Conservation (phyloP, 2,329 filamentous ascomycete genomes). For the Knufia petricola region DNA sequence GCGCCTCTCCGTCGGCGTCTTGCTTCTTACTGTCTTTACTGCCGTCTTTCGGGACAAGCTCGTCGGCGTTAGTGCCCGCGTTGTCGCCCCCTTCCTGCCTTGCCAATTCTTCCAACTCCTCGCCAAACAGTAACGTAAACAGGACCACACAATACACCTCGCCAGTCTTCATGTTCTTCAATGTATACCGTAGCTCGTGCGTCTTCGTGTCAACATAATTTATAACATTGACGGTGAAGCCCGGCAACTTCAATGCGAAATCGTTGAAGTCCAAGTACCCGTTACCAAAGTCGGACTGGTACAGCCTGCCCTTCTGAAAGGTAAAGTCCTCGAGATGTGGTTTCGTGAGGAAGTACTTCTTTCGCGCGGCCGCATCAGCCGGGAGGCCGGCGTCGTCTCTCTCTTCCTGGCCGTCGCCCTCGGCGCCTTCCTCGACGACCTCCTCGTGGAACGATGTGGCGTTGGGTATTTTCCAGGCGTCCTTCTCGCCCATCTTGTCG, state of each 20-base stretch:
- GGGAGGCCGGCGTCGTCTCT: slow-evolving; percentile 45
- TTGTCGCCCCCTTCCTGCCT: slow-evolving; percentile 14
- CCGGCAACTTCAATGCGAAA: slow-evolving; percentile 32
- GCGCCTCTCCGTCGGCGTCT: not conserved
- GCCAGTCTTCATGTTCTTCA: slow-evolving; percentile 67
- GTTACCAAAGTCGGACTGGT: slow-evolving; percentile 73
- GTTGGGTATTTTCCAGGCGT: slow-evolving; percentile 20
- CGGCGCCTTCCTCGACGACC: slow-evolving; percentile 57
- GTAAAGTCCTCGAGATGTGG: slow-evolving; percentile 46
- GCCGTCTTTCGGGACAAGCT: not conserved
- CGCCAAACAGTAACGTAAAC: slow-evolving; percentile 58
- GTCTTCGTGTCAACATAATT: slow-evolving; percentile 52
- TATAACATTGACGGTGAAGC: slow-evolving; percentile 29
- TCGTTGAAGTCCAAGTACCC: slow-evolving; percentile 78
- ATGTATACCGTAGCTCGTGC: slow-evolving; percentile 80
- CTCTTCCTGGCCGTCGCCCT: slow-evolving; percentile 43
- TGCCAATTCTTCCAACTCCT: slow-evolving; percentile 20
- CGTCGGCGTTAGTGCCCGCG: not conserved
- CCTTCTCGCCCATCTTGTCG: slow-evolving; percentile 12
- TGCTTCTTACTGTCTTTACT: not conserved
- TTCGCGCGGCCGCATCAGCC: slow-evolving; percentile 42
- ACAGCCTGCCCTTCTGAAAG: slow-evolving; percentile 53
- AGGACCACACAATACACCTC: slow-evolving; percentile 71
- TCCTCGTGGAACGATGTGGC: slow-evolving; percentile 38
- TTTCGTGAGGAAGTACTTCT: slow-evolving; percentile 52